phyloP scores from a whole-genome alignment of 1,284 basidiomycete species.

The Sanguinoderma infundibulare region DNA sequence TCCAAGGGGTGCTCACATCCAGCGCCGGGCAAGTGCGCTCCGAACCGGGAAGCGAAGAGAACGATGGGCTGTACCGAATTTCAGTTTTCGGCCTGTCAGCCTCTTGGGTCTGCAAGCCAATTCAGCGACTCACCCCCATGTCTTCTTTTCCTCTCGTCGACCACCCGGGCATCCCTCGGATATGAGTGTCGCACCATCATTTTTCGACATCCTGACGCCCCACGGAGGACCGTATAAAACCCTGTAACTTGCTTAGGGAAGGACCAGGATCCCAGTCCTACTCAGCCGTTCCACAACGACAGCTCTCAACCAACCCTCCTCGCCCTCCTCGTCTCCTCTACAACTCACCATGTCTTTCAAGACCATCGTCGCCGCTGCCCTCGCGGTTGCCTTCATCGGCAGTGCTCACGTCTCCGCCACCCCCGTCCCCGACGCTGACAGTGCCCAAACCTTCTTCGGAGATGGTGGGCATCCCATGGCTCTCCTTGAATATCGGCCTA shows the following conservation, averaged over 20 bases:
- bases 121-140: not conserved
- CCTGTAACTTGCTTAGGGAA: not conserved
- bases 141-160: not conserved
- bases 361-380: not conserved
- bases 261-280: slow-evolving; percentile 1
- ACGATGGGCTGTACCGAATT: not conserved
- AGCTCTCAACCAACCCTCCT: not conserved
- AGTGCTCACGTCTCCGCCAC: not conserved
- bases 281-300: not conserved
- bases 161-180: not conserved
- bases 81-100: not conserved
- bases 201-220: not conserved
- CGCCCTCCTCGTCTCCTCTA: not conserved
- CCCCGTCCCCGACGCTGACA: not conserved
- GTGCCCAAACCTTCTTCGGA: not conserved
- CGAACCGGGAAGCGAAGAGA: not conserved
- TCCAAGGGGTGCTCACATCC: not conserved
- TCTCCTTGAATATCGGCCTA: not conserved
- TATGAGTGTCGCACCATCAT: not conserved
- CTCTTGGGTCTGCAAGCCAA: not conserved
- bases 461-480: not conserved
- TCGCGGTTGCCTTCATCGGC: not conserved
- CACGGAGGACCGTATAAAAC: not conserved
- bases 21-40: not conserved
- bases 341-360: not conserved